Evolutionary conservation across 352 stramenopile genomes (phyloP).

Genomic region (Thalassiosira hispida): DNA sequence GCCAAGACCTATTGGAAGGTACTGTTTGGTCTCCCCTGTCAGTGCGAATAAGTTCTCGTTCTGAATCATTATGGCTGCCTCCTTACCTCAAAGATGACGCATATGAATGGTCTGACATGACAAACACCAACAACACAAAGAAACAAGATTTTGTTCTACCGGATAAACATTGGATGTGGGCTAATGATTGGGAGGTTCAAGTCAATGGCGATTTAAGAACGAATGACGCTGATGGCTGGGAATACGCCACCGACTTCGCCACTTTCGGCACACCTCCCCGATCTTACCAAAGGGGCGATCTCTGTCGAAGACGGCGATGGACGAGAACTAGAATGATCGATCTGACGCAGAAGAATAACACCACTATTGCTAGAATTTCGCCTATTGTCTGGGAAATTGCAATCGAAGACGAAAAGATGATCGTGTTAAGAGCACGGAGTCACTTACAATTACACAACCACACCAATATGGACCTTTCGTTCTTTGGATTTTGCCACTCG

Average conservation of each 20-base stretch:
- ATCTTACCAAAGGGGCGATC: conserved; percentile 67
- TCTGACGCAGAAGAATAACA: conserved; percentile 37
- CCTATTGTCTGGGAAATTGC: conserved; percentile 71
- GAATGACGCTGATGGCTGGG: conserved; percentile 80
- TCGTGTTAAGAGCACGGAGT: conserved; percentile 60
- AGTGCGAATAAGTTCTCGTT: background rate
- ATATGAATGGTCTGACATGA: conserved; percentile 75
- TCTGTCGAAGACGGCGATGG: conserved; percentile 71
- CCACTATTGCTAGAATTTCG: conserved; percentile 13
- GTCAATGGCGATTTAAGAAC: conserved; percentile 61
- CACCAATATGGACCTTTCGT: conserved; percentile 51
- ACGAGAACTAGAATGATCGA: conserved; percentile 73
- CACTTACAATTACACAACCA: conserved; percentile 69
- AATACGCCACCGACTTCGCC: conserved; percentile 81
- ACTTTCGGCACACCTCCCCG: conserved; percentile 63
- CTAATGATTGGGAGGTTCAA: conserved; percentile 79
- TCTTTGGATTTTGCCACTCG: conserved; percentile 70
- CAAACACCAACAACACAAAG: conserved; percentile 47
- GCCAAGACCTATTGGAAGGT: conserved; percentile 70
- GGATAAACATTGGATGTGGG: conserved; percentile 80
- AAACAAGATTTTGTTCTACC: conserved; percentile 70
- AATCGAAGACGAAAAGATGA: conserved; percentile 51
- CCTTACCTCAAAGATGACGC: conserved; percentile 81
- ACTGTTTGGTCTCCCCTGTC: conserved; percentile 66
- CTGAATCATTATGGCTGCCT: conserved; percentile 64